Evolutionary conservation across 2,329 filamentous ascomycete genomes (phyloP), one percentile per base, ranked within the genome.

Genomic region (Coniochaeta hoffmannii): DNA sequence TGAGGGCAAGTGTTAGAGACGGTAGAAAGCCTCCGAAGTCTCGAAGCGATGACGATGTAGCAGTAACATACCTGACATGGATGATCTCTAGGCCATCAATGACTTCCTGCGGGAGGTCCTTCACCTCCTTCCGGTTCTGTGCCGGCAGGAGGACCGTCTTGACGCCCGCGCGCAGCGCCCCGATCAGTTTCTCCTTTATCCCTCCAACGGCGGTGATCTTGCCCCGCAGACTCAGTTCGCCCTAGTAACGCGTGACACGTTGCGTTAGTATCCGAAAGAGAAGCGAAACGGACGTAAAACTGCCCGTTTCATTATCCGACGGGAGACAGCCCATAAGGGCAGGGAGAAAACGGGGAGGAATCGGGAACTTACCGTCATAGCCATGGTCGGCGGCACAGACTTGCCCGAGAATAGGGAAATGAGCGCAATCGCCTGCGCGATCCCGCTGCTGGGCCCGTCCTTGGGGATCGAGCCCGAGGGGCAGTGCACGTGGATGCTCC

Each of bases 101-200:
- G 52, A 99, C 94, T 74, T 99, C 94, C 60, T 87, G 80, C 0
- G 94, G 94, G 55, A 97, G 77, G 71, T 97, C 93, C 71, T 88
- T 89, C 57, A 89, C 87, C 68, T 99, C 94, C 73, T 97, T 97
- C 60, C 86, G 82, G 69, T 99, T 99, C 63, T 89, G 87, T 31
- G 87, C 82, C 3, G 94, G 94, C 8, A 99, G 76, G 58, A 99
- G 71, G 8, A 99, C 93, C 31, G 90, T 93, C 79, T 96, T 96
- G 59, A 99, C 93, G 28, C 94, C 94, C 1, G 94, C 94, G 55
- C 93, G 82, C 67, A 95, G 78, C 9, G 94, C 94, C 22, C 94
- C 94, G 67, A 99, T 97, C 54, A 97, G 79, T 72, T 99, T 99
- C 82, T 99, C 93, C 74, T 97, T 97, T 75, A 99, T 97, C 17